A percentile compares a stretch with the other conserved stretches of the same genome.
Conservation (phyloP, 148 eudicot genomes). For the Pharnaceum exiguum region DNA sequence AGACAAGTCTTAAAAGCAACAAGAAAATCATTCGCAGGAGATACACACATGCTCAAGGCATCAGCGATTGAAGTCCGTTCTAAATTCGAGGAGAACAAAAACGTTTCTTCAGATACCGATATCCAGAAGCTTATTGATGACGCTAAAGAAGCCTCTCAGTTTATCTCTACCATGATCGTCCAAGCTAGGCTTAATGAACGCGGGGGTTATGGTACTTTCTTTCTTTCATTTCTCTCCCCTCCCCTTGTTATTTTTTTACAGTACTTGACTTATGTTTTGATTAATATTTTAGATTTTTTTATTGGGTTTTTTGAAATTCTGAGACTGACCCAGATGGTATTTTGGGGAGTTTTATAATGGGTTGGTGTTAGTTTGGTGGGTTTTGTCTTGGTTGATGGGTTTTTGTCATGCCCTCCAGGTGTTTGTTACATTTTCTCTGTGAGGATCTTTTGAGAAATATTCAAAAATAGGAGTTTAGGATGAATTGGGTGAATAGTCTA, state of each 20-base stretch:
- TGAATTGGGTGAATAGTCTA: neutral
- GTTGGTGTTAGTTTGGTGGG: neutral
- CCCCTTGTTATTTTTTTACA: neutral
- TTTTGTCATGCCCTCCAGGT: conserved; percentile 23
- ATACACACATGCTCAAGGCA: conserved; percentile 57
- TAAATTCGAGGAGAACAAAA: conserved; percentile 79
- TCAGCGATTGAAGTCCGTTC: conserved; percentile 73
- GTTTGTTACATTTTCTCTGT: conserved; percentile 30
- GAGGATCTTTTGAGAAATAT: neutral
- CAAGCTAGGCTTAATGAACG: conserved; percentile 78
- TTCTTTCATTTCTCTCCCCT: neutral
- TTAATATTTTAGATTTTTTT: neutral
- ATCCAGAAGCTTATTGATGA: conserved; percentile 53
- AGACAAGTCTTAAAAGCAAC: conserved; percentile 69
- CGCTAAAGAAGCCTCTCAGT: conserved; percentile 69
- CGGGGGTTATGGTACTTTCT: conserved; percentile 66
- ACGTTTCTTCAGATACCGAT: conserved; percentile 50
- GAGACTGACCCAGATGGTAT: neutral
- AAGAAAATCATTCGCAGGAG: conserved; percentile 75
- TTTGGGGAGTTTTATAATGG: neutral
- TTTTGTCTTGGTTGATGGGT: neutral
- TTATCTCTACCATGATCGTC: conserved; percentile 77
- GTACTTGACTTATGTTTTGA: neutral
- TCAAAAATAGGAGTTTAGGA: neutral
- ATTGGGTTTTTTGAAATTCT: too few species aligned